Conservation (phyloP, 2,329 filamentous ascomycete species). For the Colletotrichum graminicola region DNA sequence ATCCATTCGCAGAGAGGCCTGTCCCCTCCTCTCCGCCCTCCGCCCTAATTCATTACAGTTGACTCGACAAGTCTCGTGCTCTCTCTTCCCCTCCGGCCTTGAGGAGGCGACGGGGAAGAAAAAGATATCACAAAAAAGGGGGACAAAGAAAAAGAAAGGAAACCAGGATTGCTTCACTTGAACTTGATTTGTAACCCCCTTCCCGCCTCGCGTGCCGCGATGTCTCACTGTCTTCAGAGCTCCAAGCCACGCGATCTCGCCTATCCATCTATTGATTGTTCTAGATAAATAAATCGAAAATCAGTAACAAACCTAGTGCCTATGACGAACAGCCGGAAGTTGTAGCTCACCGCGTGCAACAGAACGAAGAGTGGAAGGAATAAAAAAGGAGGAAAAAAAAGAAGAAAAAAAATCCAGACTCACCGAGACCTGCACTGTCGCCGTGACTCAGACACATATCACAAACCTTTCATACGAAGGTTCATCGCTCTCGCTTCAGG, state of each 20-base stretch:
- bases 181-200: slow-evolving; percentile 12
- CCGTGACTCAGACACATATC: neutral
- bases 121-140: neutral
- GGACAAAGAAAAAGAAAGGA: neutral
- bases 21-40: neutral
- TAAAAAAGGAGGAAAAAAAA: too few species aligned
- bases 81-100: neutral
- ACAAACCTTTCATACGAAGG: neutral
- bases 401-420: neutral
- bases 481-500: neutral
- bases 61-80: neutral
- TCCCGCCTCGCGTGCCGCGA: neutral
- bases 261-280: neutral
- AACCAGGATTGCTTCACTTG: neutral
- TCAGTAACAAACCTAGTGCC: too few species aligned
- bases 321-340: neutral
- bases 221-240: neutral
- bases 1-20: neutral
- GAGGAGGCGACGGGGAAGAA: neutral
- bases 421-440: neutral
- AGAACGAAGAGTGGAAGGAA: too few species aligned
- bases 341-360: neutral
- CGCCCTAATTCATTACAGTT: neutral
- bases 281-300: too few species aligned
- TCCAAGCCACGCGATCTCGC: neutral